Evolutionary conservation across 1,284 basidiomycete species (phyloP), one percentile per base, ranked within the genome.

Genomic region (Fomitopsis betulina): DNA sequence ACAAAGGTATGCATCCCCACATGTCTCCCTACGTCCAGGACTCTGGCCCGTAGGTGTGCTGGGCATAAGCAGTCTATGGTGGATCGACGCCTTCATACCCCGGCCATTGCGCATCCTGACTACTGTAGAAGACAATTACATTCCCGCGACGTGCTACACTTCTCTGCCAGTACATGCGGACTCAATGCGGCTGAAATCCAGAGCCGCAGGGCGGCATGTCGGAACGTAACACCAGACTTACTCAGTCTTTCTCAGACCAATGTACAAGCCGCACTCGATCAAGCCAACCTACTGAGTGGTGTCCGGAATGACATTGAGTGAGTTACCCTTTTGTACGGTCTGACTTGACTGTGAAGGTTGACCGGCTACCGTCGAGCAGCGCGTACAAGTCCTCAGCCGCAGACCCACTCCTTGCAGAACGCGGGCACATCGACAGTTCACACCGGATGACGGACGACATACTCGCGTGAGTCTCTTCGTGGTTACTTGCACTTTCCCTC

Each of bases 241-340:
- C 49, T 2, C 49, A 10, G 12, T 21, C 21, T 9, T 5, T 7
- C 19, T 1, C 65, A 93, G 91, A 75, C 80, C 32, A 94, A 91
- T 70, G 85, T 95, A n/a, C 83, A 93, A 65, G 80, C 86, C 59
- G 93, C 94, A 0, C 75, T 96, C 50, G 91, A 96, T 68, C 84
- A 94, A 67, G 88, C 89, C 1, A 96, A 94, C 71, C 76, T 99
- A 17, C 78, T 99, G 21, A 89, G 85, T 30, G 93, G 91, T n/a
- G 95, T 98, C 2, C 83, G 94, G 60, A 94, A 96, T 65, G 96
- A 99, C 67, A 98, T 98, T 63, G 89, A 94, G 94, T 96, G 49
- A 35, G 49, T 21, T 10, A 79, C 4, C 23, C 25, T 15, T 30
- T 25, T 21, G 54, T 58, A 17, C 32, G 49, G n/a, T 53, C 53